Evolutionary conservation across 129 eudicot genomes (phyloP).

Genomic region (Lonicera japonica): DNA sequence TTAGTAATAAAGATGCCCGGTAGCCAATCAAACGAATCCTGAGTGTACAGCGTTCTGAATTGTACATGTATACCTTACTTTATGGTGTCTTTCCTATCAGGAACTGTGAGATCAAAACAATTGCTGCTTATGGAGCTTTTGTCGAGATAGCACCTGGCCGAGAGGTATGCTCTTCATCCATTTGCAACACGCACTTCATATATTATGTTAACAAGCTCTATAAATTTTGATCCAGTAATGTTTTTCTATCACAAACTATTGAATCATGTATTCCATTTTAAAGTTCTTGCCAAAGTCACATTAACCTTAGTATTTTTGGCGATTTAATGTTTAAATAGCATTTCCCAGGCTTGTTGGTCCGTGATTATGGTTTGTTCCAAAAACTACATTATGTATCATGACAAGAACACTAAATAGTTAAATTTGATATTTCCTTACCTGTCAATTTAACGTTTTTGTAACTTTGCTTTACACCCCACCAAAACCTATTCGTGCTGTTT

Average conservation of each 20-base stretch:
- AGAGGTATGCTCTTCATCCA: constrained; percentile 48
- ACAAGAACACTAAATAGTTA: neutral
- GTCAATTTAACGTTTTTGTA: neutral
- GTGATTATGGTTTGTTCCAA: neutral
- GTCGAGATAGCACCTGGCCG: constrained; percentile 96
- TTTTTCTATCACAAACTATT: neutral
- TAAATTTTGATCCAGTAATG: neutral
- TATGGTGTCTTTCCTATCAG: constrained; percentile 33
- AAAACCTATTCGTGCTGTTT: neutral
- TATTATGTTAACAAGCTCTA: neutral
- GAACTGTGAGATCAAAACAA: constrained; percentile 84
- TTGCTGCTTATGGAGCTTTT: constrained; percentile 85
- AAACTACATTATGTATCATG: neutral
- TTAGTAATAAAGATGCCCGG: no score
- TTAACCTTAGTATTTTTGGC: neutral
- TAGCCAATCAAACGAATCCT: no score
- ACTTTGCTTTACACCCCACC: no score
- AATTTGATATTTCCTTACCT: neutral
- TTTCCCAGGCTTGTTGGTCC: neutral
- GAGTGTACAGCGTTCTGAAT: no score
- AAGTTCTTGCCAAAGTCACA: neutral
- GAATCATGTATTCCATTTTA: neutral
- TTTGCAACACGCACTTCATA: neutral
- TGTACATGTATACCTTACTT: constrained; percentile 3
- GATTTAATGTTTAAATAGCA: no score